Evolutionary conservation across 1,284 basidiomycete genomes (phyloP), one percentile per base, ranked within the genome.

Genomic region (Dichomitus squalens): DNA sequence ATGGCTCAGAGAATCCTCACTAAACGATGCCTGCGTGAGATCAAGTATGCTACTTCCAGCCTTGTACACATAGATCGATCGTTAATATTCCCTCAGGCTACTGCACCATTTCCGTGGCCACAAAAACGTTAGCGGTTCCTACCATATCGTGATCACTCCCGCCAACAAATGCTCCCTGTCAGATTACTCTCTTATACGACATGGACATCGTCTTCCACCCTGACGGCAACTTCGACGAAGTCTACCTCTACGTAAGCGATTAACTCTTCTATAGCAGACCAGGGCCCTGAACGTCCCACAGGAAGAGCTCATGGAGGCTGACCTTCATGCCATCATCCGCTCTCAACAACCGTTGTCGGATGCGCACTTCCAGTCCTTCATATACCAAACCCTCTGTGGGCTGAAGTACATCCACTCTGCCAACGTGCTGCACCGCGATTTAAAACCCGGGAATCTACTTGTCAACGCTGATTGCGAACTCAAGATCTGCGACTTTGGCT

Each of bases 221-320:
- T 16, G 89, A 84, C 58, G 90, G 92, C 63, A 91, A 92, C 73
- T 98, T 98, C 72, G 92, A 95, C 72, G 95, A 97, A 75, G 95
- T 97, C 16, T 97, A 96, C 74, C 88, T 96, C 66, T 96, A 96
- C 72, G 90, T 92, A 63, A 64, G 87, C 77, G 3, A 18, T 34
- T 11, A 20, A 3, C 7, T 14, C 20, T 34, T 14, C 12, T 49
- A 1, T 4, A 4, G 12, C 21, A 4, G 20, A 21, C 31, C 20
- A 21, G 18, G n/a, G 4, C 9, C 20, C 44, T 47, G 11, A 34
- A 34, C 16, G 47, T 40, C 14, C 34, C 18, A 33, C 63, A 93
- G 89, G 94, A 97, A 79, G 95, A 98, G 73, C 86, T 98, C 63
- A 99, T 99, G 97, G 97, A 99, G 74, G 97, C 97, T 51, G 97